A percentile compares a stretch with the other conserved stretches of the same genome.
phyloP scores from a whole-genome alignment of 139 green algal genomes.

The Diplosphaera chodatii region DNA sequence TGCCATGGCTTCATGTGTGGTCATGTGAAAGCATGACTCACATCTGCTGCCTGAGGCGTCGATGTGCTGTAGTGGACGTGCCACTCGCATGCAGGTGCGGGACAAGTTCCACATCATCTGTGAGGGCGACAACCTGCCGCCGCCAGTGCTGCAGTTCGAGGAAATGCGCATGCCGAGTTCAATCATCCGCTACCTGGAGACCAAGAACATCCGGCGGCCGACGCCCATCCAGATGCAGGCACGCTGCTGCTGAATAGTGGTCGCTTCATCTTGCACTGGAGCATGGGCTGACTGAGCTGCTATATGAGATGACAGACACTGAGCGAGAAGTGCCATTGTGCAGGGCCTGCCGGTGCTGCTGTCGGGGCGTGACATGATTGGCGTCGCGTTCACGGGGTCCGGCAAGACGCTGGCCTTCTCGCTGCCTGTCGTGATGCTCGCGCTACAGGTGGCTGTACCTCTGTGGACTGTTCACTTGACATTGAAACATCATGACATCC shows the following conservation, averaged over 20 bases:
- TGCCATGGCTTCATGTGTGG: too few species aligned
- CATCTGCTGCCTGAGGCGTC: too few species aligned
- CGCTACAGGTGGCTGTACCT: slow-evolving; percentile 73
- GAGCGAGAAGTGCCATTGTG: too few species aligned
- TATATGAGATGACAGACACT: too few species aligned
- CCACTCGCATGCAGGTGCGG: slow-evolving; percentile 33
- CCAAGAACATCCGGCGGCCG: slow-evolving; percentile 80
- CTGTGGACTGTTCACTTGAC: too few species aligned
- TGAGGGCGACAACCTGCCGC: slow-evolving; percentile 78
- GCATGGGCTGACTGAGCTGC: too few species aligned
- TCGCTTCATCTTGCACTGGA: too few species aligned
- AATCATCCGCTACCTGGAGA: slow-evolving; percentile 65
- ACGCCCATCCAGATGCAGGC: slow-evolving; percentile 94
- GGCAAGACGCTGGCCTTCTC: slow-evolving; percentile 96
- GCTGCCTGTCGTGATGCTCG: slow-evolving; percentile 86
- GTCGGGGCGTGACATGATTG: slow-evolving; percentile 96
- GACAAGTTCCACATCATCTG: slow-evolving; percentile 88
- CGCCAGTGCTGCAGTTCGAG: slow-evolving; percentile 78
- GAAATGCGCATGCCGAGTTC: slow-evolving; percentile 48
- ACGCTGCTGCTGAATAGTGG: too few species aligned
- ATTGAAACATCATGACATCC: too few species aligned
- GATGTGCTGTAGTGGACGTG: too few species aligned
- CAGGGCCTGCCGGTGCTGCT: slow-evolving; percentile 88
- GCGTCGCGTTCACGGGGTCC: slow-evolving; percentile 93
- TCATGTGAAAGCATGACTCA: too few species aligned